Evolutionary conservation across 2,329 filamentous ascomycete species (phyloP).

Genomic region (Penicillium polonicum): DNA sequence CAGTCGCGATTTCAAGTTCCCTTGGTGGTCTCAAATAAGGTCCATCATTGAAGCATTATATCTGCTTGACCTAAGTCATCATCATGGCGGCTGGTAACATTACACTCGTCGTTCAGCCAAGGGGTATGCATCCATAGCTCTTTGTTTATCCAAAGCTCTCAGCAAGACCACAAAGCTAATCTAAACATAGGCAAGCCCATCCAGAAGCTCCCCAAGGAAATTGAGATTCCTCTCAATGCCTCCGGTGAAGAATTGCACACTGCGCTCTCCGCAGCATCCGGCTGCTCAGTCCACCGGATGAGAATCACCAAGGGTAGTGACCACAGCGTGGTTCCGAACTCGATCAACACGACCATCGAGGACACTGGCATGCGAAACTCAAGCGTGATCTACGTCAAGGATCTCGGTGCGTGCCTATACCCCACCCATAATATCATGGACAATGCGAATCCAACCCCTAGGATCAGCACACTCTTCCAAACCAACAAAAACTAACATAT

Average conservation of each 20-base stretch:
- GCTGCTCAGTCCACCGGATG: constrained; percentile 58
- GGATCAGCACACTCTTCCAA: neutral
- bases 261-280: constrained; percentile 54
- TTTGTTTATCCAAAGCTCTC: constrained; percentile 1
- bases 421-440: neutral
- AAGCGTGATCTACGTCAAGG: constrained; percentile 78
- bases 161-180: constrained; percentile 12
- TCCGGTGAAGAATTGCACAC: constrained; percentile 58
- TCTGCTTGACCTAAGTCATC: neutral
- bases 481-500: constrained; percentile 21
- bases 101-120: constrained; percentile 42
- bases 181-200: constrained; percentile 58
- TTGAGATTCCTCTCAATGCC: constrained; percentile 53
- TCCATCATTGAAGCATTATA: constrained; percentile 3
- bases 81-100: constrained; percentile 38
- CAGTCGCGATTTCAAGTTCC: constrained; percentile 5
- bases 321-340: constrained; percentile 57
- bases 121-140: constrained; percentile 36
- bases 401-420: constrained; percentile 66
- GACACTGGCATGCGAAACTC: constrained; percentile 58
- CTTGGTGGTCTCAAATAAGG: neutral
- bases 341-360: constrained; percentile 51
- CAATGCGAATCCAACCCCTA: neutral
- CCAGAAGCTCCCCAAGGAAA: constrained; percentile 57
- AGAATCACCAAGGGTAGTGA: constrained; percentile 65